Evolutionary conservation across 2,329 filamentous ascomycete species (phyloP), one percentile per base, ranked within the genome.

Genomic region (Epicoccum nigrum): DNA sequence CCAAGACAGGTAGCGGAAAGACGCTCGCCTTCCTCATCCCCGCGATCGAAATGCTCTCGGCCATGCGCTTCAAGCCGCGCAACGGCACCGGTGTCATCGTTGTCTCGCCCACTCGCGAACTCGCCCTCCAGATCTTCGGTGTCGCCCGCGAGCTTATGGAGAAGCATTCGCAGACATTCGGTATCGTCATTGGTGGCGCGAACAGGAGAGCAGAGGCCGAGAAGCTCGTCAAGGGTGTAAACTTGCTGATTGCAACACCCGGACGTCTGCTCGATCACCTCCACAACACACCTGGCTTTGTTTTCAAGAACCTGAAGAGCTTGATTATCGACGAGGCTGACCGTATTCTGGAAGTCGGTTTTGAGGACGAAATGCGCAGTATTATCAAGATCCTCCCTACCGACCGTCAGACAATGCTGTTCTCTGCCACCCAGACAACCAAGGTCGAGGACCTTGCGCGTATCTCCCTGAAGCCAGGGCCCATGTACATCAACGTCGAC

Each of bases 321-420:
- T 81, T 99, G 28, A 85, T 99, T 61, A 97, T 97, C 62, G 94
- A 99, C 66, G 94, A 99, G 77, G 94, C 94, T 15, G 94, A 99
- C 72, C 87, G 94, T 39, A 97, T 99, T 57, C 79, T 99, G 35
- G 94, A 99, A 77, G 90, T 97, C 56, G 93, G 94, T 65, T 99
- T 99, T 81, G 94, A 99, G 75, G 94, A 97, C 69, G 94, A 99
- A 77, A 96, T 99, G 89, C 84, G 90, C 59, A 88, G 95, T 73
- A 96, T 99, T 63, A 87, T 97, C 74, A 95, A 95, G 81, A 94
- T 97, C 47, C 79, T 97, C 15, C 70, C 92, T 38, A 88, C 88
- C 62, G 87, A 95, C 51, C 86, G 94, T 54, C 93, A 97, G 76
- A 97, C 92, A 0, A 94, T 96, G 87, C 84, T 99, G n/a, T 99